Evolutionary conservation across 495 filamentous ascomycete species (phyloP).

Genomic region (Acidomyces sp.): DNA sequence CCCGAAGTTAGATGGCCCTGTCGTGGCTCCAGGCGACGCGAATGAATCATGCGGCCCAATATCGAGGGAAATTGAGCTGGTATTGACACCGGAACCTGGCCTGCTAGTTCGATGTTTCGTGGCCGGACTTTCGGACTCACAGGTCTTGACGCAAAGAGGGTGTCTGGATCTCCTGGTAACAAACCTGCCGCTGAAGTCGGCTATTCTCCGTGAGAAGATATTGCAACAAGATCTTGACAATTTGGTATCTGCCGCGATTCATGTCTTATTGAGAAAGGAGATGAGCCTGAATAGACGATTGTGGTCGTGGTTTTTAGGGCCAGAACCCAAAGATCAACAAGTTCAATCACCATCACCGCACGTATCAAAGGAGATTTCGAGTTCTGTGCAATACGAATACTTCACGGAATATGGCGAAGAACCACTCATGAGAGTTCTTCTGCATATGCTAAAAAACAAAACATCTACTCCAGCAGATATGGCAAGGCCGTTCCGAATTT

Average conservation of each 20-base stretch:
- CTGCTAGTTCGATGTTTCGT: slow-evolving; percentile 81
- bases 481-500: slow-evolving; percentile 82
- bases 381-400: slow-evolving; percentile 37
- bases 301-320: slow-evolving; percentile 94
- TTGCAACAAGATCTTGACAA: slow-evolving; percentile 62
- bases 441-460: slow-evolving; percentile 56
- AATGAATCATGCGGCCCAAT: neutral
- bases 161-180: slow-evolving; percentile 88
- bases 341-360: slow-evolving; percentile 35
- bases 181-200: slow-evolving; percentile 77
- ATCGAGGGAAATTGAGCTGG: slow-evolving; percentile 45
- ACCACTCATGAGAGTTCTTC: slow-evolving; percentile 58
- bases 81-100: slow-evolving; percentile 85
- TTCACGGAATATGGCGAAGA: slow-evolving; percentile 67
- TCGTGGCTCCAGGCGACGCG: neutral
- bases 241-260: slow-evolving; percentile 65
- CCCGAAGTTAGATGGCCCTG: slow-evolving; percentile 43
- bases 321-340: slow-evolving; percentile 44
- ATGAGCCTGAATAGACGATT: slow-evolving; percentile 92
- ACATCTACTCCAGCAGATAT: slow-evolving; percentile 48
- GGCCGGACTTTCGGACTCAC: slow-evolving; percentile 75
- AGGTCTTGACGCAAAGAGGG: slow-evolving; percentile 81
- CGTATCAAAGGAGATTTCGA: slow-evolving; percentile 19
- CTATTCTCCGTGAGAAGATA: slow-evolving; percentile 61
- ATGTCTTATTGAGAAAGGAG: slow-evolving; percentile 75